Evolutionary conservation across 1,139 yeast genomes (phyloP), one percentile per base, ranked within the genome.

Genomic region (Candida dubliniensis): DNA sequence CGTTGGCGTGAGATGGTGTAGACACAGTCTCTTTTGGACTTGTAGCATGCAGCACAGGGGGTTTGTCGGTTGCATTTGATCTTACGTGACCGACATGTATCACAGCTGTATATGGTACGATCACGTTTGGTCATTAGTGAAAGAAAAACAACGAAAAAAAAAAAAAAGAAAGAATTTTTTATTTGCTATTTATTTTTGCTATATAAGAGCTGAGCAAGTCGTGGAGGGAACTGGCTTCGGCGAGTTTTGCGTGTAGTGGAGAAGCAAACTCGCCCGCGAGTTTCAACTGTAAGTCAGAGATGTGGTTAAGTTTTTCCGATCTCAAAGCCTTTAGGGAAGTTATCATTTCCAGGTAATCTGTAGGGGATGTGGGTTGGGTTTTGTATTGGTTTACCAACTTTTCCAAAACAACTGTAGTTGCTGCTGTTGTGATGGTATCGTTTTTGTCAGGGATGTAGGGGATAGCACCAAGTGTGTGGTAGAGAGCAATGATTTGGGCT

Each of bases 391-490:
- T 18, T 3, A 18, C 56, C 30, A 61, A 50, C 6, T 49, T 47
- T 34, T 50, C 52, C 11, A 64, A 55, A 27, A 54, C 36, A 2
- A 49, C 52, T 1, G 69, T 63, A 1, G 77, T 69, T 2, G 66
- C 51, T 11, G 74, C 71, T 11, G 63, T 61, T 7, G 66, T 67
- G 25, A 72, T 67, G 37, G 67, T 65, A 42, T 71, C 76, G 43
- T 66, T 65, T 49, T 70, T 70, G 41, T 61, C 67, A 2, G 70
- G 63, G 34, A 53, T 53, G 45, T 60, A 72, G 0, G 74, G 67
- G 3, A 72, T 52, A 39, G 55, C 63, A 12, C 56, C 48, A 44
- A 60, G 64, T 2, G 67, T 51, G 4, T 60, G 62, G 44, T 58
- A 53, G 14, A 59, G 53, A 1, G 75, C 76, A 31, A 68, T 50